These are phyloP conservation scores for Exophiala sp. DNA, from an alignment of 2,329 filamentous ascomycete genomes.

Conservation along the genomic window DNA sequence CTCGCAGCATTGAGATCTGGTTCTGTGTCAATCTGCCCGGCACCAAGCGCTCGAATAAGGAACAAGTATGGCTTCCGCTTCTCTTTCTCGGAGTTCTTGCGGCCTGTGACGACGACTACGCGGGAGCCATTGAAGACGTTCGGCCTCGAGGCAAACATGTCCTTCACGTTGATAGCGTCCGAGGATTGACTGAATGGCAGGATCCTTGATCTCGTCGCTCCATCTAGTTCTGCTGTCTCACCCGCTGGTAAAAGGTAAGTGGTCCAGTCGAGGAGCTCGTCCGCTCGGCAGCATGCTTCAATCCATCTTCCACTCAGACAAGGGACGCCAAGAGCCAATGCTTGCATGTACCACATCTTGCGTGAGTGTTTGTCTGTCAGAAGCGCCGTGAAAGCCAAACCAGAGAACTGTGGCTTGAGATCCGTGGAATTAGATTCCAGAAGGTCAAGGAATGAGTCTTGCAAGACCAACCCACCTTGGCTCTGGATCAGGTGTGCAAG, in stretches of 20 bases:
- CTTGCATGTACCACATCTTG: conserved; percentile 90
- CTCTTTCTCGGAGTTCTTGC: conserved; percentile 56
- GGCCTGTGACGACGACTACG: conserved; percentile 67
- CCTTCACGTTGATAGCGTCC: conserved; percentile 51
- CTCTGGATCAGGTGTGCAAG: conserved; percentile 62
- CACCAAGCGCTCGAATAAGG: conserved; percentile 73
- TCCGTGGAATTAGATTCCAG: conserved; percentile 55
- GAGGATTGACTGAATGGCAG: conserved; percentile 49
- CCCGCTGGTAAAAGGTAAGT: conserved; percentile 84
- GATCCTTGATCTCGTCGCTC: conserved; percentile 71
- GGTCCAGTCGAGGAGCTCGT: conserved; percentile 66
- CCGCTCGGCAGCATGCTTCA: conserved; percentile 63
- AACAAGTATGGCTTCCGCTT: conserved; percentile 73
- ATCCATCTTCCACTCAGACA: conserved; percentile 83
- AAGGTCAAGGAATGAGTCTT: conserved; percentile 75
- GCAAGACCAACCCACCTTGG: conserved; percentile 69
- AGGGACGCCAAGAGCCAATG: conserved; percentile 81
- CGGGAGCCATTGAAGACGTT: conserved; percentile 62
- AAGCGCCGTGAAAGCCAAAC: conserved; percentile 74
- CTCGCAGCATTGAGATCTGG: conserved; percentile 64
- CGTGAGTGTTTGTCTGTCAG: conserved; percentile 83
- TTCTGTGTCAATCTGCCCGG: conserved; percentile 62
- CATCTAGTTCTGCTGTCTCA: conserved; percentile 70
- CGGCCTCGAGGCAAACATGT: conserved; percentile 58
- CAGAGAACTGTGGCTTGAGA: conserved; percentile 52